These are phyloP conservation scores for Plasmodium berghei DNA, from an alignment of 169 alveolate species.

Conservation along the genomic window DNA sequence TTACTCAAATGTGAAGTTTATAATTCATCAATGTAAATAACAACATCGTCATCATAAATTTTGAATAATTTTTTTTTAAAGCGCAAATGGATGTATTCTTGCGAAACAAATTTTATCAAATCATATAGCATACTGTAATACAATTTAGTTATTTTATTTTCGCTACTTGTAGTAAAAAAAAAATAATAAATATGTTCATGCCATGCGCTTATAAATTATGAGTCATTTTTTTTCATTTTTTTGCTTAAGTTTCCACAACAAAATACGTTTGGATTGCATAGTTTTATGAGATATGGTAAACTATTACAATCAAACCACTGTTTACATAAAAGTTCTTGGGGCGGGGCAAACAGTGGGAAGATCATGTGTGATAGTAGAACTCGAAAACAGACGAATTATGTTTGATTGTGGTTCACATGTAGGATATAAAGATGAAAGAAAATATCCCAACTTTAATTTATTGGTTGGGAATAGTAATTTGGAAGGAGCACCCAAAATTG, in stretches of 20 bases:
- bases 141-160: too few relatives aligned
- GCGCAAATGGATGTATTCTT: too few relatives aligned
- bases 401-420: constrained; percentile 98
- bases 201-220: too few relatives aligned
- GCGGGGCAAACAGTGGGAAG: constrained; percentile 99
- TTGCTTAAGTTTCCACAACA: not conserved
- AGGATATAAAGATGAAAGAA: constrained; percentile 94
- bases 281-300: constrained; percentile 1
- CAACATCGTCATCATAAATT: too few relatives aligned
- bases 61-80: too few relatives aligned
- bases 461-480: constrained; percentile 61
- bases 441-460: constrained; percentile 94
- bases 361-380: constrained; percentile 94
- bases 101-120: too few relatives aligned
- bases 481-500: not conserved
- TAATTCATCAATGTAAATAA: too few relatives aligned
- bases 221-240: not conserved
- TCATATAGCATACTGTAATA: too few relatives aligned
- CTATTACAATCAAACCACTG: constrained; percentile 37
- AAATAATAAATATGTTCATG: too few relatives aligned
- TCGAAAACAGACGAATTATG: constrained; percentile 94
- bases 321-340: constrained; percentile 93
- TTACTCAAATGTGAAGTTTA: too few relatives aligned
- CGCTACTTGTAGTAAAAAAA: too few relatives aligned
- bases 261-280: not conserved